Conservation (phyloP, 2,329 filamentous ascomycete genomes). For the Neofusicoccum parvum region DNA sequence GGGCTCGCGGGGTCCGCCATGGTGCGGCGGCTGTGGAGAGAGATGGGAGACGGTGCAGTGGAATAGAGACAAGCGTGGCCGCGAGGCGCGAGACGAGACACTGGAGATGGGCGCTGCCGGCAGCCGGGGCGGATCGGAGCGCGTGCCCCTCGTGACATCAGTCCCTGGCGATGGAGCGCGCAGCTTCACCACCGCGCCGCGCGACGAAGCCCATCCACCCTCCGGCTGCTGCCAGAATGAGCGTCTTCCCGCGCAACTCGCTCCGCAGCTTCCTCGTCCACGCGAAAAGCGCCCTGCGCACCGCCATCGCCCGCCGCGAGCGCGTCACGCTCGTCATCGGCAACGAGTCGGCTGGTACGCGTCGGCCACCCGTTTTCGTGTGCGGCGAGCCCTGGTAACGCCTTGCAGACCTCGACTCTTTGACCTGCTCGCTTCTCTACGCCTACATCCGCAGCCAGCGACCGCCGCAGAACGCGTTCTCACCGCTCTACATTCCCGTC, state of each 20-base stretch:
- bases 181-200: neutral
- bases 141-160: slow-evolving; percentile 3
- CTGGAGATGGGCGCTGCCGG: neutral
- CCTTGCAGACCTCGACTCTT: slow-evolving; percentile 72
- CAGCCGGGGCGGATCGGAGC: slow-evolving; percentile 11
- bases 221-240: neutral
- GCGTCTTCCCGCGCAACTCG: slow-evolving; percentile 45
- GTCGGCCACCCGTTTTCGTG: neutral
- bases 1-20: slow-evolving; percentile 10
- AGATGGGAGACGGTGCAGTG: neutral
- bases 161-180: neutral
- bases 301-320: slow-evolving; percentile 42
- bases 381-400: slow-evolving; percentile 18
- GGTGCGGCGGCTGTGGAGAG: neutral
- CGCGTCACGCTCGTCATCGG: slow-evolving; percentile 55
- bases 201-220: neutral
- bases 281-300: slow-evolving; percentile 47
- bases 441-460: slow-evolving; percentile 71
- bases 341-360: slow-evolving; percentile 54
- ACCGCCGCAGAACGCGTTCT: slow-evolving; percentile 47
- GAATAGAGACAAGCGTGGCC: neutral
- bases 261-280: slow-evolving; percentile 49
- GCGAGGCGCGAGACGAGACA: neutral
- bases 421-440: slow-evolving; percentile 72
- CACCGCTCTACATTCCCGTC: slow-evolving; percentile 68